Evolutionary conservation across 164 flowering plant genomes (phyloP).

Genomic region (Warburgia ugandensis): DNA sequence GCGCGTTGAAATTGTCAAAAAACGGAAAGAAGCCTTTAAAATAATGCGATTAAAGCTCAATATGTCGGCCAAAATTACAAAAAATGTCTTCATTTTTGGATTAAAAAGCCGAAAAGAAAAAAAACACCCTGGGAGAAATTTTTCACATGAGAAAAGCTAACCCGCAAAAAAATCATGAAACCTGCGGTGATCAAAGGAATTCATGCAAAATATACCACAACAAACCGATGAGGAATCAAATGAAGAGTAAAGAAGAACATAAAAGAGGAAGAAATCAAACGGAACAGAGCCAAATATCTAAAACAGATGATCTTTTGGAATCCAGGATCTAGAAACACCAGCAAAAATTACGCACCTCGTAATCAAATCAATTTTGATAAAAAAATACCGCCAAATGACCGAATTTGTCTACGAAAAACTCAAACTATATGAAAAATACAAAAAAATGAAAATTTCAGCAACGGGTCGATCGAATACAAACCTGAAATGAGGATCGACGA

Average conservation of each 20-base stretch:
- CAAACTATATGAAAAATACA: neutral
- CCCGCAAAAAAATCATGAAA: too few species aligned
- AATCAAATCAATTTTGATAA: neutral
- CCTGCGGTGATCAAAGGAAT: too few species aligned
- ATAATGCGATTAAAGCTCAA: neutral
- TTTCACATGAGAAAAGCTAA: neutral
- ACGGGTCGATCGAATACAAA: constrained; percentile 10
- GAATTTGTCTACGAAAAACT: neutral
- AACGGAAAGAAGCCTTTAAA: neutral
- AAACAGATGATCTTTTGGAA: too few species aligned
- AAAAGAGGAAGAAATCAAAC: too few species aligned
- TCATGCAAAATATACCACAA: too few species aligned
- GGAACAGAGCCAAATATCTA: too few species aligned
- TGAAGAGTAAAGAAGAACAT: too few species aligned
- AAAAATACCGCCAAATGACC: neutral
- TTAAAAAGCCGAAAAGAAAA: too few species aligned
- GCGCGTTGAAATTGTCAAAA: neutral
- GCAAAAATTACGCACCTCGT: neutral
- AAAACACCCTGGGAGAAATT: too few species aligned
- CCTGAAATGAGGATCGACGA: constrained; percentile 68
- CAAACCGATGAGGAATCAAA: too few species aligned
- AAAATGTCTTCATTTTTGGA: too few species aligned
- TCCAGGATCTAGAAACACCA: neutral
- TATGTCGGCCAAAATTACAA: neutral
- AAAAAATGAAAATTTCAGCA: neutral